A percentile compares a stretch with the other conserved stretches of the same genome.
Conservation (phyloP, 345 rosid species). For the Iberis pinnata region DNA sequence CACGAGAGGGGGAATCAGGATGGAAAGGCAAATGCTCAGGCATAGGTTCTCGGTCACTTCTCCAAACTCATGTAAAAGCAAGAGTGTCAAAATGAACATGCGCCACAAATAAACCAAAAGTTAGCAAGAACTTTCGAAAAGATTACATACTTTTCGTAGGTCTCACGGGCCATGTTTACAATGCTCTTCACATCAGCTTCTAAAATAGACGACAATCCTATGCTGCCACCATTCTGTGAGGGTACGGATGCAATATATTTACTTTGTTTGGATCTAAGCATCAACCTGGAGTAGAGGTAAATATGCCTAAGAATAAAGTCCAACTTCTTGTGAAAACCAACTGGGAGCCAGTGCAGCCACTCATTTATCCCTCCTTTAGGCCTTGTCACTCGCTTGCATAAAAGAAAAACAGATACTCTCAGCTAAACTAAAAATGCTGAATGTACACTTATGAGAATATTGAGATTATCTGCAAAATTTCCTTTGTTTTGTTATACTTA, state of each 20-base stretch:
- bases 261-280: constrained; percentile 33
- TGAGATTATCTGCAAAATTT: too few species aligned
- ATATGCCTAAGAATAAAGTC: constrained; percentile 46
- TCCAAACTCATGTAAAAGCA: background rate
- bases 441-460: background rate
- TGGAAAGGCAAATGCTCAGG: background rate
- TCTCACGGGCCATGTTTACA: constrained; percentile 64
- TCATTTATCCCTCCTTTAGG: constrained; percentile 92
- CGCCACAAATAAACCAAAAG: background rate
- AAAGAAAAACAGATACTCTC: background rate
- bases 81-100: background rate
- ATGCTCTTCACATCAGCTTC: constrained; percentile 81
- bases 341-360: constrained; percentile 92
- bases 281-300: constrained; percentile 42
- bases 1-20: too few species aligned
- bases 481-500: background rate
- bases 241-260: constrained; percentile 29
- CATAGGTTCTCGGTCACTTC: background rate
- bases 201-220: constrained; percentile 61
- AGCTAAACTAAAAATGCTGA: background rate
- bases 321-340: constrained; percentile 67
- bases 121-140: constrained; percentile 7
- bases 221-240: constrained; percentile 51
- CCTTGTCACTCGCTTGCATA: constrained; percentile 69
- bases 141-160: constrained; percentile 62